Evolutionary conservation across 2,329 filamentous ascomycete genomes (phyloP), one percentile per base, ranked within the genome.

Genomic region (Fusarium coicis): DNA sequence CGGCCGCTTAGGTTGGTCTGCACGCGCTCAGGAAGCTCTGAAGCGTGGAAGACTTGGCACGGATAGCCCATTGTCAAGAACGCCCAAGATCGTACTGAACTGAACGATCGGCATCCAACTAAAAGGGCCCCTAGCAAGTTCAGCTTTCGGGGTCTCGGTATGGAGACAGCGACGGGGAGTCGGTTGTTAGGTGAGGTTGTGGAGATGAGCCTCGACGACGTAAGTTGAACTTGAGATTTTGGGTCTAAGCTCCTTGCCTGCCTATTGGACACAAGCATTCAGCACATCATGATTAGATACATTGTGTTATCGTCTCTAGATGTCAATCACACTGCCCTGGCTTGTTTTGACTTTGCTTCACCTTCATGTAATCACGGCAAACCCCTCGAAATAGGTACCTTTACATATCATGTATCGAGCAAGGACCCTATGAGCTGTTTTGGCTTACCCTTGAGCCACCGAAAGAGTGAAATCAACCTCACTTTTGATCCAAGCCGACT

Each of bases 161-260:
- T 83, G 75, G 84, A 85, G 61, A 82, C 81, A 53, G 79, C 80
- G 32, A 81, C 84, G 11, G 89, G 90, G 26, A 82, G 82, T 46
- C 79, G 85, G 65, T 62, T 91, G 62, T 79, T 92, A 53, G 83
- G 80, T 7, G 88, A 91, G 76, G 81, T 91, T 56, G 87, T 89
- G 74, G 87, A 89, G 79, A 83, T 81, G 67, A 90, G 83, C 78
- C 81, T 92, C 44, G 88, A 91, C 77, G 87, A 91, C 85, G 90
- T 92, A 77, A 82, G 84, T 81, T 66, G 44, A 50, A 54, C 59
- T 32, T 28, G 8, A n/a, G 36, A 30, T 54, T 64, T 56, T 30
- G 59, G 68, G 65, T 56, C 58, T 63, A 53, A 68, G 60, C 56
- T 54, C 69, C 70, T 68, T 70, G 53, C 57, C 18, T 30, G 11